Conservation (phyloP, 2,329 filamentous ascomycete genomes). For the Teratosphaeria gauchensis region DNA sequence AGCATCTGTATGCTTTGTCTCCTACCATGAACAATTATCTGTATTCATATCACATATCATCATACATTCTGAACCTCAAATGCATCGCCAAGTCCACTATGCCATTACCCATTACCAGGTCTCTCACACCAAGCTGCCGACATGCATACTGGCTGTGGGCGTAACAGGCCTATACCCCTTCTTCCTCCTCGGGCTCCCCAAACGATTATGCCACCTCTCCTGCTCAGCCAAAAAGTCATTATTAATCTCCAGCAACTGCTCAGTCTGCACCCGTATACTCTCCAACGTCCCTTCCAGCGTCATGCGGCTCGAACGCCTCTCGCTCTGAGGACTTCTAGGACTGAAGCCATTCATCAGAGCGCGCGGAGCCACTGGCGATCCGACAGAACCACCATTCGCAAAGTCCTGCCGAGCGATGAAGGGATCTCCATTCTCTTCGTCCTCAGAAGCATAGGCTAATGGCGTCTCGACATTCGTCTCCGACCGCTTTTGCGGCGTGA, state of each 20-base stretch:
- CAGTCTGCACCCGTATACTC: constrained; percentile 23
- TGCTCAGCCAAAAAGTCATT: constrained; percentile 25
- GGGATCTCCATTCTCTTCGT: constrained; percentile 7
- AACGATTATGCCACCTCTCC: constrained; percentile 11
- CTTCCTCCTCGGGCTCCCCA: neutral
- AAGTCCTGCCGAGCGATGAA: constrained; percentile 5
- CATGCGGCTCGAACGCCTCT: constrained; percentile 2
- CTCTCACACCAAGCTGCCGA: neutral
- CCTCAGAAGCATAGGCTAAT: constrained; percentile 9
- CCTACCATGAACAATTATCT: too few relatives aligned
- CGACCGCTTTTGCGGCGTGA: neutral
- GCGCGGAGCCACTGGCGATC: neutral
- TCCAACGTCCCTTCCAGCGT: constrained; percentile 25
- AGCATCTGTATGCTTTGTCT: too few relatives aligned
- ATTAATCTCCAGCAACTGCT: constrained; percentile 26
- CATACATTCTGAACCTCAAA: too few relatives aligned
- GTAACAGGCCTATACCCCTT: neutral
- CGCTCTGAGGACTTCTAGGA: neutral
- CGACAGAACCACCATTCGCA: neutral
- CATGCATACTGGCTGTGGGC: neutral
- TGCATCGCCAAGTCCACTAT: too few relatives aligned
- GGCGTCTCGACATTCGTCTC: constrained; percentile 7
- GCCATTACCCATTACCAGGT: too few relatives aligned
- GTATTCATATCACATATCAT: too few relatives aligned
- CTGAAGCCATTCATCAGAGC: neutral